Percentiles rank a stretch among this genome's conserved stretches.
Evolutionary conservation across 768 basidiomycete species (phyloP).

Genomic region (Leucocoprinus leucothites): DNA sequence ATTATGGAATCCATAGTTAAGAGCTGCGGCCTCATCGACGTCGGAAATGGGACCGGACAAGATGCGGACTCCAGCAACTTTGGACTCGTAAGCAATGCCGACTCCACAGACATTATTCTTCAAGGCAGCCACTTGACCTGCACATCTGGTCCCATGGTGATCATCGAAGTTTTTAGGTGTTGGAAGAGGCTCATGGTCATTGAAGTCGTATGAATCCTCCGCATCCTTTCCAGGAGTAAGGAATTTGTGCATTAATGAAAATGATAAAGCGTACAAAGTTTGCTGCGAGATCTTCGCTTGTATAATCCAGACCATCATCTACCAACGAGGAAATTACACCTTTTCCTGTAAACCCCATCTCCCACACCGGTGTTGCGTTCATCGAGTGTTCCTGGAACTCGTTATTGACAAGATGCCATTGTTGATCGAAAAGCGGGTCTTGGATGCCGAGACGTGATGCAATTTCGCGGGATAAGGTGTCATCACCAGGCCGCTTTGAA

Average conservation of each 20-base stretch:
- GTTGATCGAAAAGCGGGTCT: conserved; percentile 80
- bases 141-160: conserved; percentile 96
- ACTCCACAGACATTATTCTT: conserved; percentile 94
- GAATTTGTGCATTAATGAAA: background rate
- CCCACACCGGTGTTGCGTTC: conserved; percentile 95
- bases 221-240: conserved; percentile 64
- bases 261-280: conserved; percentile 76
- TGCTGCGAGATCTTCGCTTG: conserved; percentile 76
- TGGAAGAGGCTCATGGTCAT: conserved; percentile 86
- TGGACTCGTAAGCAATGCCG: conserved; percentile 89
- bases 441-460: conserved; percentile 62
- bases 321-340: conserved; percentile 87
- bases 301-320: conserved; percentile 94
- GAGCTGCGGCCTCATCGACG: conserved; percentile 89
- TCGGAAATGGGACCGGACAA: conserved; percentile 94
- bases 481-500: conserved; percentile 32
- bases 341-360: conserved; percentile 82
- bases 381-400: conserved; percentile 78
- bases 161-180: conserved; percentile 88
- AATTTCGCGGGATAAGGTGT: conserved; percentile 41
- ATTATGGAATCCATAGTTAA: conserved; percentile 92
- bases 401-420: conserved; percentile 96
- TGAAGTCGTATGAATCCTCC: conserved; percentile 92
- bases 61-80: conserved; percentile 92
- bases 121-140: conserved; percentile 91